Evolutionary conservation across 2,329 filamentous ascomycete species (phyloP), one percentile per base, ranked within the genome.

Genomic region (Ceratocystis smalleyi): DNA sequence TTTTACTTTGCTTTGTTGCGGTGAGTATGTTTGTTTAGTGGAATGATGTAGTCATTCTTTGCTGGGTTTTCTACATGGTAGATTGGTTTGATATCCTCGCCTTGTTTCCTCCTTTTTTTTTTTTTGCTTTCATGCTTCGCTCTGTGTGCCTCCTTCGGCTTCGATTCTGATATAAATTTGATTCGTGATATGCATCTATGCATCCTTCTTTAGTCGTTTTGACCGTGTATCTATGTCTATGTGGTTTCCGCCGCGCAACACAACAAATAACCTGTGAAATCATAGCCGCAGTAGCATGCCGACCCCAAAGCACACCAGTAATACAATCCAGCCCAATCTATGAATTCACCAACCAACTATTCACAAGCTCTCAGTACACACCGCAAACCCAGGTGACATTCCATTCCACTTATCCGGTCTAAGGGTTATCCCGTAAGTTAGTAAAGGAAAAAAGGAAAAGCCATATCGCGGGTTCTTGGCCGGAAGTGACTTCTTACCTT

Each of bases 401-500:
- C 32, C 47, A 27, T 49, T 43, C 63, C 63, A 64, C 17, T 61
- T 60, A 43, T 57, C 51, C n/a, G 22, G 5, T 40, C n/a, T 60
- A 45, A 17, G 22, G 15, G 15, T 6, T 61, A 2, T 1, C 5
- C 35, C 5, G 4, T 10, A 40, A 40, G 35, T 40, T 40, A 40
- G 35, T 15, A 40, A 40, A 40, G 35, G 35, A 5, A 40, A 40
- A 40, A 40, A 27, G 35, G 35, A 15, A 40, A 40, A 15, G 35
- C 35, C 35, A 10, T 12, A 40, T 40, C 35, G 15, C 12, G 15
- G 10, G 10, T 40, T 10, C 35, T 40, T 5, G 7, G 35, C 35
- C 12, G 35, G 10, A 40, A 40, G 35, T 40, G 10, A 40, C 47
- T 51, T 40, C 74, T 63, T 71, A 77, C 76, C 72, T 76, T 22